Conservation (phyloP, 163 green algal genomes). For the Prototheca cutis region DNA sequence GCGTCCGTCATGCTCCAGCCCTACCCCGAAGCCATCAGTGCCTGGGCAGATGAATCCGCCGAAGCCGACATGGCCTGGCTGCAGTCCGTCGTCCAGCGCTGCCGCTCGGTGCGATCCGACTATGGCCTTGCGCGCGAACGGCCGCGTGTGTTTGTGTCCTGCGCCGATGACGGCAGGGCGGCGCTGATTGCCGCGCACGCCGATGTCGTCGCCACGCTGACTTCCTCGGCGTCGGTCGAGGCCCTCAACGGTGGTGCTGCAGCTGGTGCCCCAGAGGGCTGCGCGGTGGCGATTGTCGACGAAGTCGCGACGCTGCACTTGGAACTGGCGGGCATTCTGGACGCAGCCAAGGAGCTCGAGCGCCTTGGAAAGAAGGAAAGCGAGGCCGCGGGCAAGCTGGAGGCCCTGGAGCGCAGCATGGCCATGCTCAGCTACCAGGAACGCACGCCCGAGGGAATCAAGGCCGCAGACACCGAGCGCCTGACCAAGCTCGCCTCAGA, state of each 20-base stretch:
- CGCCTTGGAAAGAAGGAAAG: constrained; percentile 82
- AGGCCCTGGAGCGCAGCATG: constrained; percentile 49
- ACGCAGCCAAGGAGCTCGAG: constrained; percentile 73
- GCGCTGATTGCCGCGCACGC: constrained; percentile 17
- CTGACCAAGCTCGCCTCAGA: constrained; percentile 59
- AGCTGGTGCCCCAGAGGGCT: constrained; percentile 66
- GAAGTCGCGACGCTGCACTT: constrained; percentile 48
- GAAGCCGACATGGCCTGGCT: constrained; percentile 62
- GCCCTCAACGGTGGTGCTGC: too few species aligned
- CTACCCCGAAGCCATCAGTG: constrained; percentile 51
- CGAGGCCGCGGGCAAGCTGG: constrained; percentile 1
- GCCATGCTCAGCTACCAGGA: constrained; percentile 55
- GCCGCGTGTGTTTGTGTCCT: constrained; percentile 42
- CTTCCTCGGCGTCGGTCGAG: constrained; percentile 33
- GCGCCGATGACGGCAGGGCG: constrained; percentile 19
- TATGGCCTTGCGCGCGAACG: constrained; percentile 36
- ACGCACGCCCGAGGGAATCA: constrained; percentile 67
- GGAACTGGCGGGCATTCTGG: constrained; percentile 49
- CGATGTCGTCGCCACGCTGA: constrained; percentile 57
- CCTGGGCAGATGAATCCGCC: constrained; percentile 40
- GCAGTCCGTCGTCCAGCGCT: constrained; percentile 30
- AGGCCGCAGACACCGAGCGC: constrained; percentile 56
- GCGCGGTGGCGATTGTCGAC: constrained; percentile 75
- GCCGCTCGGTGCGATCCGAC: constrained; percentile 22
- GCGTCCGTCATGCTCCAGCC: constrained; percentile 77